A percentile compares a stretch with the other conserved stretches of the same genome.
These are phyloP conservation scores for Takashimella koratensis DNA, from an alignment of 1,284 basidiomycete genomes.

Conservation along the genomic window DNA sequence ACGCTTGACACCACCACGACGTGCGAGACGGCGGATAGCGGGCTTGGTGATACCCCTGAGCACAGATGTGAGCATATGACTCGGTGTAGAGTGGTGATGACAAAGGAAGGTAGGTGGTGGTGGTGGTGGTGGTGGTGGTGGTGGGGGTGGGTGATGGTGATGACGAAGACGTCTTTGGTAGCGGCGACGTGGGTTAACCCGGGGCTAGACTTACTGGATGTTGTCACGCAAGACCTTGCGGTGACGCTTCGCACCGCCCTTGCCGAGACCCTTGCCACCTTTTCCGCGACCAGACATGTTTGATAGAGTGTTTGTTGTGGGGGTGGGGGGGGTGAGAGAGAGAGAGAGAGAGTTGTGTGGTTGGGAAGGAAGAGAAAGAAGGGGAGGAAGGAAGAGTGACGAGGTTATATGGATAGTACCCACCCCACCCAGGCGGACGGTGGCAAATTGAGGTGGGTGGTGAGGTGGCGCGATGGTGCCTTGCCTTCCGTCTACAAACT, in stretches of 20 bases:
- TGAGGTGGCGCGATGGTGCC: background rate
- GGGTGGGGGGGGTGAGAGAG: constrained; percentile 11
- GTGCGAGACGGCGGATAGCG: constrained; percentile 87
- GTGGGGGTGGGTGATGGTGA: background rate
- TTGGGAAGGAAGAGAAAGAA: background rate
- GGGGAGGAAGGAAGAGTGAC: background rate
- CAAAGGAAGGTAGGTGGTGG: constrained; percentile 87
- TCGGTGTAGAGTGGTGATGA: too few species aligned
- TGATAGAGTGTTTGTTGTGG: constrained; percentile 9
- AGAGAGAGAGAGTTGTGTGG: constrained; percentile 1
- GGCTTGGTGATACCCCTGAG: constrained; percentile 71
- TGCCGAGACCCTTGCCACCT: constrained; percentile 74
- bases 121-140: constrained; percentile 68
- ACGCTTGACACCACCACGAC: constrained; percentile 94
- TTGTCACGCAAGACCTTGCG: constrained; percentile 77
- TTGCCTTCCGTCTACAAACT: too few species aligned
- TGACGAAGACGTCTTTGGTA: too few species aligned
- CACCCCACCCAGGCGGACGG: too few species aligned
- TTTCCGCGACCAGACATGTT: constrained; percentile 76
- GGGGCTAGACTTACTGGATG: constrained; percentile 59
- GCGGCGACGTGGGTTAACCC: background rate
- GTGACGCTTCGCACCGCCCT: constrained; percentile 85
- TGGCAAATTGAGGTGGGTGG: background rate
- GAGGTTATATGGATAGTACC: background rate
- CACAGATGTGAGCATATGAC: too few species aligned